Evolutionary conservation across 2,329 filamentous ascomycete species (phyloP).

Genomic region (Beauveria varroae): DNA sequence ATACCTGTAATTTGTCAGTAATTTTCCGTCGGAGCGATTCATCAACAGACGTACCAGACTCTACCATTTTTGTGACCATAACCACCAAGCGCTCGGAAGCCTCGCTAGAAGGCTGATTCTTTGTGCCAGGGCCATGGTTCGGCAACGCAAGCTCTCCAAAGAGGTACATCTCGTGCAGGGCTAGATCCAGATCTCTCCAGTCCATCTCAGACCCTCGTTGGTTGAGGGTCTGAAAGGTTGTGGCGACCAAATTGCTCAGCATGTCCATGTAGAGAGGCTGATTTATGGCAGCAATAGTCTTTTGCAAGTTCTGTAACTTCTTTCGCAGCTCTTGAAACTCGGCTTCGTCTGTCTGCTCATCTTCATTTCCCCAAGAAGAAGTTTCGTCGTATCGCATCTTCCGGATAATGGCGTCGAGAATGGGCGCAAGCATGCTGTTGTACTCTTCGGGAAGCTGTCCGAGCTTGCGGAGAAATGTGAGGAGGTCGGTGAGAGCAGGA

Average conservation of each 20-base stretch:
- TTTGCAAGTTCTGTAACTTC: slow-evolving; percentile 81
- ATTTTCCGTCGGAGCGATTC: slow-evolving; percentile 14
- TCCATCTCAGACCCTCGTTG: slow-evolving; percentile 69
- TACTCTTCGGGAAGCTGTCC: slow-evolving; percentile 67
- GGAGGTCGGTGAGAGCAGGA: slow-evolving; percentile 81
- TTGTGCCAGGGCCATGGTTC: slow-evolving; percentile 77
- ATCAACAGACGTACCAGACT: slow-evolving; percentile 58
- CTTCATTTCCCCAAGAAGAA: slow-evolving; percentile 84
- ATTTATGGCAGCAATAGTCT: slow-evolving; percentile 84
- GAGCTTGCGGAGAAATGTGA: slow-evolving; percentile 82
- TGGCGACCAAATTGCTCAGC: slow-evolving; percentile 79
- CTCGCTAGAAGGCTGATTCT: slow-evolving; percentile 70
- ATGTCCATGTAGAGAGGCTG: slow-evolving; percentile 83
- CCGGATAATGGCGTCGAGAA: slow-evolving; percentile 82
- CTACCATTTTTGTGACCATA: slow-evolving; percentile 95
- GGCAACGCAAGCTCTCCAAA: slow-evolving; percentile 93
- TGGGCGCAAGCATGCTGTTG: slow-evolving; percentile 73
- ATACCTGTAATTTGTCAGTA: slow-evolving; percentile 49
- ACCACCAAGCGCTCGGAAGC: slow-evolving; percentile 75
- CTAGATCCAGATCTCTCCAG: slow-evolving; percentile 92
- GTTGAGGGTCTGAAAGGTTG: slow-evolving; percentile 74
- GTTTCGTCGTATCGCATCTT: slow-evolving; percentile 99
- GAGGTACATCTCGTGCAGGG: slow-evolving; percentile 88
- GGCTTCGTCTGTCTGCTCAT: slow-evolving; percentile 91
- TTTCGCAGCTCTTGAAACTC: slow-evolving; percentile 95